Evolutionary conservation across 305 asterid genomes (phyloP).

Genomic region (Lippia alba): DNA sequence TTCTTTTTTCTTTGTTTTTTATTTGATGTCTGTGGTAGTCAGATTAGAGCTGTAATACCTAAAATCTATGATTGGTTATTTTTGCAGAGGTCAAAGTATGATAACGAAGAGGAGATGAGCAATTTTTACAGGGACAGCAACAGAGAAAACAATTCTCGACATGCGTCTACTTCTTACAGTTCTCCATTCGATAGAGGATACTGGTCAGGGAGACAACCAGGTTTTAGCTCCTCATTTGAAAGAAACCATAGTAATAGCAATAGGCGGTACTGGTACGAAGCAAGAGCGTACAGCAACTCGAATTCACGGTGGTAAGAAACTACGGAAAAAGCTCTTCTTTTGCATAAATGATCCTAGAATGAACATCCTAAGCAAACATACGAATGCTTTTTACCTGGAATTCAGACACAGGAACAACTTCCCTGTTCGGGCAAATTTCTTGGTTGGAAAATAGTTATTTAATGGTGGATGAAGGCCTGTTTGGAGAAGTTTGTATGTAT

Average conservation of each 20-base stretch:
- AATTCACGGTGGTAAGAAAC: slow-evolving; percentile 52
- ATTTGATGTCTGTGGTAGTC: not conserved
- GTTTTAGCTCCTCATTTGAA: slow-evolving; percentile 50
- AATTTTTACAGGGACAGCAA: slow-evolving; percentile 42
- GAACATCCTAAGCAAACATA: not conserved
- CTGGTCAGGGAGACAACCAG: slow-evolving; percentile 51
- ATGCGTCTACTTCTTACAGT: slow-evolving; percentile 63
- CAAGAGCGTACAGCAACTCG: slow-evolving; percentile 47
- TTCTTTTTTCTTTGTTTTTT: no score
- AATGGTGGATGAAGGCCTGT: not conserved
- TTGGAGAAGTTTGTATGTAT: slow-evolving; percentile 3
- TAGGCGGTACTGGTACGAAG: slow-evolving; percentile 59
- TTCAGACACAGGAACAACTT: not conserved
- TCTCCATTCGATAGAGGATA: slow-evolving; percentile 57
- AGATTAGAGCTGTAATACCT: not conserved
- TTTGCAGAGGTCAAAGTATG: slow-evolving; percentile 71
- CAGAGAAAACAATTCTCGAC: slow-evolving; percentile 47
- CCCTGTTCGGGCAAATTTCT: not conserved
- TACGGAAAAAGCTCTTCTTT: not conserved
- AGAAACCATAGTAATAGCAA: slow-evolving; percentile 45
- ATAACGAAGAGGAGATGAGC: slow-evolving; percentile 67
- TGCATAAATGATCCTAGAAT: not conserved
- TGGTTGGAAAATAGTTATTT: not conserved
- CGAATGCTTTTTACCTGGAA: no score
- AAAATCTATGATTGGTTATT: not conserved